Conservation (phyloP, 2,329 filamentous ascomycete species). For the Phyllosticta ampelicida region DNA sequence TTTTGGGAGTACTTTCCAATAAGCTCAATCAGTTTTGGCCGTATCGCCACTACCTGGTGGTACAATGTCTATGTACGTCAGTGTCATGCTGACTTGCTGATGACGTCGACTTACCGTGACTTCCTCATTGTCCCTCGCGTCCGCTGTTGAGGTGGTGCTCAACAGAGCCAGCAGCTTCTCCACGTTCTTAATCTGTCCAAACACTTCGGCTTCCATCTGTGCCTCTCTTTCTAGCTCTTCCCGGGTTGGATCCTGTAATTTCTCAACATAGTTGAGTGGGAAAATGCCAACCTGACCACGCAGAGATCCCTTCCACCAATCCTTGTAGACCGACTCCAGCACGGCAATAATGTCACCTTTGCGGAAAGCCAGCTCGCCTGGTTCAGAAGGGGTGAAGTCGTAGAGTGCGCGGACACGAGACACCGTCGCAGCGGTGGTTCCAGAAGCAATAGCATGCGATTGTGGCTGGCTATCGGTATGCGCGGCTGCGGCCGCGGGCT, state of each 20-base stretch:
- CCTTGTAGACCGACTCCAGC: constrained; percentile 94
- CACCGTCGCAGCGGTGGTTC: constrained; percentile 91
- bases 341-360: constrained; percentile 97
- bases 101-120: constrained; percentile 57
- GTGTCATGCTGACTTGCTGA: constrained; percentile 1
- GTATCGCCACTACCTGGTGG: constrained; percentile 85
- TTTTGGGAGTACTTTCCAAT: constrained; percentile 99
- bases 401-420: constrained; percentile 88
- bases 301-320: constrained; percentile 97
- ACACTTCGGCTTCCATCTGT: constrained; percentile 80
- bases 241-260: constrained; percentile 83
- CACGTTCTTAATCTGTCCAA: constrained; percentile 66
- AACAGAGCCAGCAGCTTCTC: constrained; percentile 77
- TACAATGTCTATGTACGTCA: constrained; percentile 48
- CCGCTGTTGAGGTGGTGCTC: constrained; percentile 59
- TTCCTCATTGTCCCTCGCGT: constrained; percentile 91
- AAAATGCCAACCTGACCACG: constrained; percentile 96
- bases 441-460: constrained; percentile 55
- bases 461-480: constrained; percentile 25
- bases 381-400: constrained; percentile 89
- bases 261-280: constrained; percentile 97
- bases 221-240: constrained; percentile 93
- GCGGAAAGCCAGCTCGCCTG: constrained; percentile 88
- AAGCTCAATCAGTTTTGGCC: constrained; percentile 92
- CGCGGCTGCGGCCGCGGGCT: constrained; percentile 23